Conservation (phyloP, 1,139 yeast species). For the Geotrichum bryndzae region DNA sequence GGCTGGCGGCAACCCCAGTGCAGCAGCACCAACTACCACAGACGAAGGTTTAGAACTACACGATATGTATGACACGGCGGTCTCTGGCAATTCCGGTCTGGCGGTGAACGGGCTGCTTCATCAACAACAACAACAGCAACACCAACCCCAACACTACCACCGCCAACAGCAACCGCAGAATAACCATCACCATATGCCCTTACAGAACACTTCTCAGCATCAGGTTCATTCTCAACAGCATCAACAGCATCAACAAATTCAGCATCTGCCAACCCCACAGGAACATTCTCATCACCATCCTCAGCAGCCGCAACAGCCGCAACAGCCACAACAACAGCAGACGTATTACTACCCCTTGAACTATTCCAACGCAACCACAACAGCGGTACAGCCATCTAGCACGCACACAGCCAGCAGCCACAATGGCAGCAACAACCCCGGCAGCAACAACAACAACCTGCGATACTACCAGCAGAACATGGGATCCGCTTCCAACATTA, state of each 20-base stretch:
- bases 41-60: background rate
- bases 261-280: background rate
- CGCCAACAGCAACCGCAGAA: background rate
- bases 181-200: background rate
- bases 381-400: background rate
- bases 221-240: background rate
- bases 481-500: background rate
- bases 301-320: background rate
- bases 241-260: slow-evolving; percentile 2
- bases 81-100: background rate
- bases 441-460: background rate
- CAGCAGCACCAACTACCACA: background rate
- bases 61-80: background rate
- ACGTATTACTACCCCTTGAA: background rate
- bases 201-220: background rate
- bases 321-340: background rate
- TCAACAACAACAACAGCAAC: background rate
- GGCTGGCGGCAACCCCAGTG: background rate
- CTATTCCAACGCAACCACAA: background rate
- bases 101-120: background rate
- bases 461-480: slow-evolving; percentile 1
- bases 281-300: background rate
- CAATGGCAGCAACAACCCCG: background rate
- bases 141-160: background rate
- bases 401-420: background rate